A percentile compares a stretch with the other conserved stretches of the same genome.
Evolutionary conservation across 129 eudicot genomes (phyloP).

Genomic region (Gnaphalium uliginosum): DNA sequence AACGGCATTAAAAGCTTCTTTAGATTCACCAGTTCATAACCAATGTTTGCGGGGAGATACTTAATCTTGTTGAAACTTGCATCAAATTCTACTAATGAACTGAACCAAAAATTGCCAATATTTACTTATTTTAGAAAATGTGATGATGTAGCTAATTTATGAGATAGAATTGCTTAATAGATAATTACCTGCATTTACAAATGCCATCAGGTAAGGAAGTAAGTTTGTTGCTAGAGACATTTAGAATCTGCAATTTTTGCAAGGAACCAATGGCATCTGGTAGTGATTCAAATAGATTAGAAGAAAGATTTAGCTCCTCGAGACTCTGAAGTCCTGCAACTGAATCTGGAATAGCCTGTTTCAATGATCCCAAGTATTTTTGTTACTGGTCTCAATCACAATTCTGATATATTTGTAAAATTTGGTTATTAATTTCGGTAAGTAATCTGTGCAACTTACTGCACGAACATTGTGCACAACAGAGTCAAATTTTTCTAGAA

Average conservation of each 20-base stretch:
- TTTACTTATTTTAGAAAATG: neutral
- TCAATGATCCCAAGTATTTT: conserved; percentile 4
- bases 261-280: conserved; percentile 79
- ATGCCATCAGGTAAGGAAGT: conserved; percentile 80
- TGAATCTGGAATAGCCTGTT: conserved; percentile 84
- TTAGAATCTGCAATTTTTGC: conserved; percentile 54
- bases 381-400: neutral
- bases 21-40: conserved; percentile 66
- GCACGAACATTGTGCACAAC: neutral
- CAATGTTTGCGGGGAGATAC: conserved; percentile 83
- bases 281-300: conserved; percentile 67
- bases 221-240: conserved; percentile 92
- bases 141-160: neutral
- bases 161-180: neutral
- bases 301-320: conserved; percentile 72
- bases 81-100: conserved; percentile 78
- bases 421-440: neutral
- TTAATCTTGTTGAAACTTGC: conserved; percentile 79
- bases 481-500: neutral
- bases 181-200: conserved; percentile 78
- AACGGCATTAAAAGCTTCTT: conserved; percentile 54
- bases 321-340: conserved; percentile 80
- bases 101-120: conserved; percentile 27
- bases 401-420: neutral
- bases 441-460: neutral